These are phyloP conservation scores for Luvunga scandens DNA, from an alignment of 345 rosid species.

Conservation along the genomic window DNA sequence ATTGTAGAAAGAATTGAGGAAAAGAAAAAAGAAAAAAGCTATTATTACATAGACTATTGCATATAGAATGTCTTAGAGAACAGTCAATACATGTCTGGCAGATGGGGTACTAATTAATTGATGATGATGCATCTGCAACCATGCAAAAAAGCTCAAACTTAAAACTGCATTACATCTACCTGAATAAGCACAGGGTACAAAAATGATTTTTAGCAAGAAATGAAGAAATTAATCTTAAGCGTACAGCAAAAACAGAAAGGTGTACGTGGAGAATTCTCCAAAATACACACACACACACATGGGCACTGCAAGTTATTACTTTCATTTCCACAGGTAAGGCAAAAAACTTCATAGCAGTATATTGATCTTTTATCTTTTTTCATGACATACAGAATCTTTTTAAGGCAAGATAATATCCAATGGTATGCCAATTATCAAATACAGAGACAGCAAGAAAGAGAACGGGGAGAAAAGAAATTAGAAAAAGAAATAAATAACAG, in stretches of 20 bases:
- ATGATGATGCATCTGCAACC: constrained; percentile 72
- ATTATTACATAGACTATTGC: constrained; percentile 66
- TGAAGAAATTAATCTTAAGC: not conserved
- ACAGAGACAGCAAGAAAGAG: not conserved
- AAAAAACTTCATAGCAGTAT: not conserved
- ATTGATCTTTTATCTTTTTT: not conserved
- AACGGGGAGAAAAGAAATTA: not conserved
- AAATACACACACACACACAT: not conserved
- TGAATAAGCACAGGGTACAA: not conserved
- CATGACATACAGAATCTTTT: not conserved
- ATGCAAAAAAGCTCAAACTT: constrained; percentile 89
- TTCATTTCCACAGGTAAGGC: not conserved
- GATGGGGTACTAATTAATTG: constrained; percentile 77
- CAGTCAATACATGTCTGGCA: constrained; percentile 65
- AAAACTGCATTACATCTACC: not conserved
- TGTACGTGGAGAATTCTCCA: not conserved
- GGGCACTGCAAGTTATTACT: not conserved
- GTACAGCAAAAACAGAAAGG: not conserved
- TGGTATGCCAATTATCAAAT: not conserved
- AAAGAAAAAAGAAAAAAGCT: not conserved
- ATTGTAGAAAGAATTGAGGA: not conserved
- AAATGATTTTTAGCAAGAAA: not conserved
- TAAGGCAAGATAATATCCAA: not conserved
- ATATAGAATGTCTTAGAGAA: constrained; percentile 65
- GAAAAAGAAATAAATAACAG: not conserved